These are phyloP conservation scores for Picea mariana DNA, from an alignment of 83 land plant genomes.

Conservation along the genomic window DNA sequence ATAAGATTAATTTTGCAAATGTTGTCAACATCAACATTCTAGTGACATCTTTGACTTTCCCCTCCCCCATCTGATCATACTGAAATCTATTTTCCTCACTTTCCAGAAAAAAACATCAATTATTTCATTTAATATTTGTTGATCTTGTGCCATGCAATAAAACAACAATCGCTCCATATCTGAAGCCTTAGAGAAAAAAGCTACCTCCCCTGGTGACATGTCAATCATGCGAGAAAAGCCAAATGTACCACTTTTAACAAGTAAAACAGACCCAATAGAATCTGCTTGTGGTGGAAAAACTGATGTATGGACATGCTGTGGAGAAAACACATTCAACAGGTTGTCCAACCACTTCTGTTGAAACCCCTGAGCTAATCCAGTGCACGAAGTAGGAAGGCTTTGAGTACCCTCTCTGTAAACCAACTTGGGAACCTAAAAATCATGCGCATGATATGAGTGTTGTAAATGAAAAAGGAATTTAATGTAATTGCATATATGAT, in stretches of 20 bases:
- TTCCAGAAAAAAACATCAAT: conserved; percentile 38
- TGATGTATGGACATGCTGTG: conserved; percentile 68
- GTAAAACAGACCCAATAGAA: conserved; percentile 14
- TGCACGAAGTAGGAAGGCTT: conserved; percentile 37
- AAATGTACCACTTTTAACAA: conserved; percentile 57
- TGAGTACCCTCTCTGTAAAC: conserved; percentile 62
- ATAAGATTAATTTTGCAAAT: conserved; percentile 38
- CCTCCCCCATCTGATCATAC: conserved; percentile 27
- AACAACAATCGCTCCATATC: conserved; percentile 68
- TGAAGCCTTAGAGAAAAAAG: conserved; percentile 67
- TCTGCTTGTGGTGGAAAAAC: conserved; percentile 22
- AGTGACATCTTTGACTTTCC: conserved; percentile 69
- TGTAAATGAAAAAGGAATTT: conserved; percentile 1
- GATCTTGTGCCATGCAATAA: conserved; percentile 50
- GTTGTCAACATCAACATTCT: conserved; percentile 75
- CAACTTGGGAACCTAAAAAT: conserved; percentile 81
- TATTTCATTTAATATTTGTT: conserved; percentile 39
- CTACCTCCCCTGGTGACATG: conserved; percentile 74
- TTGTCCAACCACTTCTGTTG: conserved; percentile 47
- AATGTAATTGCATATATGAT: neutral
- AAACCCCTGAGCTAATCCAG: conserved; percentile 44
- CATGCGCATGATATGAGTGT: neutral
- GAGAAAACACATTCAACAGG: conserved; percentile 64
- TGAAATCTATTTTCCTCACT: conserved; percentile 27
- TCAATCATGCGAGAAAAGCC: conserved; percentile 83